Percentiles rank a stretch among this genome's conserved stretches.
These are phyloP conservation scores for Tubosaeta sp. DNA, from an alignment of 768 basidiomycete genomes.

Conservation along the genomic window DNA sequence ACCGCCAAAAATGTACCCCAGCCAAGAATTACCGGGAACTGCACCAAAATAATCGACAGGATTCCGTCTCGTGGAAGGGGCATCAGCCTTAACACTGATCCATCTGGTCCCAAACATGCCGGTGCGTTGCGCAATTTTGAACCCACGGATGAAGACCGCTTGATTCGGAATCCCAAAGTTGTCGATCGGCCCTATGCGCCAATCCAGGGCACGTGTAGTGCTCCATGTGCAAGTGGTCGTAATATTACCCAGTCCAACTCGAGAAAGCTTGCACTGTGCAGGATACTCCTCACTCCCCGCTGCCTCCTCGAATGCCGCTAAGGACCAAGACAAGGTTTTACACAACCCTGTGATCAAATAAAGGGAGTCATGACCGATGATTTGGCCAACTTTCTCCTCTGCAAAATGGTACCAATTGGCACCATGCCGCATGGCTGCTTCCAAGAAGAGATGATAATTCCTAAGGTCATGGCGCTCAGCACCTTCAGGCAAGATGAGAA, in stretches of 20 bases:
- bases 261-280: no score
- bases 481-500: conserved; percentile 30
- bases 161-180: no score
- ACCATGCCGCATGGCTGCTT: conserved; percentile 19
- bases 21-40: background rate
- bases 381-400: conserved; percentile 3
- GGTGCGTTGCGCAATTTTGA: no score
- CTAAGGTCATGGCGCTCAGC: conserved; percentile 18
- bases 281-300: no score
- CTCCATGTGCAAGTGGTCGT: no score
- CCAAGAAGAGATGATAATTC: conserved; percentile 14
- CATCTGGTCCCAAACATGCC: conserved; percentile 6
- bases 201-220: no score
- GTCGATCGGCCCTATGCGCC: no score
- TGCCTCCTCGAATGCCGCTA: no score
- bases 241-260: no score
- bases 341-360: conserved; percentile 24
- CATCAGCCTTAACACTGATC: background rate
- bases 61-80: background rate
- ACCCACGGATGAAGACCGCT: no score
- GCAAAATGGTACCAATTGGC: no score
- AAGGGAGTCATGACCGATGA: conserved; percentile 21
- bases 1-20: background rate
- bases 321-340: conserved; percentile 5
- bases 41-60: background rate